Percentiles rank a stretch among this genome's conserved stretches.
These are phyloP conservation scores for Excoecaria agallocha DNA, from an alignment of 345 rosid genomes.

Conservation along the genomic window DNA sequence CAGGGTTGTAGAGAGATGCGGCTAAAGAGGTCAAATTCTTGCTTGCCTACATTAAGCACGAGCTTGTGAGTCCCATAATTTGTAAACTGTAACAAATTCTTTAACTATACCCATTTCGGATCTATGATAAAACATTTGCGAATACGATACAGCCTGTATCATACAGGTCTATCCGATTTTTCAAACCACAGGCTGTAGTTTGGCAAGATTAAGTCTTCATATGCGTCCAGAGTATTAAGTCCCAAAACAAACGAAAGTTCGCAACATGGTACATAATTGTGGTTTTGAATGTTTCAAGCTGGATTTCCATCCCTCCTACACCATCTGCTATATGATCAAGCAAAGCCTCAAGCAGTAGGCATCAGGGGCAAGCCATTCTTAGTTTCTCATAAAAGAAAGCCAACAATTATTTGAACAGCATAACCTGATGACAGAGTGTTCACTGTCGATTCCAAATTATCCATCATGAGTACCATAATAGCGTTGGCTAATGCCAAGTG, in stretches of 20 bases:
- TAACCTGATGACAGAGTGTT: background rate
- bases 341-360: background rate
- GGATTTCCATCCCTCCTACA: background rate
- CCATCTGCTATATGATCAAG: background rate
- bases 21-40: too few relatives aligned
- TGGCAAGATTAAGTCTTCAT: background rate
- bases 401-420: background rate
- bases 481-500: slow-evolving; percentile 1
- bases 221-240: too few relatives aligned
- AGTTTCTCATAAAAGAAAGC: background rate
- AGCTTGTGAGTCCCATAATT: too few relatives aligned
- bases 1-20: too few relatives aligned
- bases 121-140: too few relatives aligned
- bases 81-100: too few relatives aligned
- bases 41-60: too few relatives aligned
- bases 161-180: too few relatives aligned
- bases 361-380: background rate
- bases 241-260: background rate
- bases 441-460: background rate
- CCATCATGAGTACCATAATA: slow-evolving; percentile 2
- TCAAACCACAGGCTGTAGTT: too few relatives aligned
- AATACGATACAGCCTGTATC: too few relatives aligned
- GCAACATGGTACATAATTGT: background rate
- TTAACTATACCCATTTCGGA: too few relatives aligned
- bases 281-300: background rate